Evolutionary conservation across 805 yeast species (phyloP).

Genomic region (Wickerhamiella hasegawae): DNA sequence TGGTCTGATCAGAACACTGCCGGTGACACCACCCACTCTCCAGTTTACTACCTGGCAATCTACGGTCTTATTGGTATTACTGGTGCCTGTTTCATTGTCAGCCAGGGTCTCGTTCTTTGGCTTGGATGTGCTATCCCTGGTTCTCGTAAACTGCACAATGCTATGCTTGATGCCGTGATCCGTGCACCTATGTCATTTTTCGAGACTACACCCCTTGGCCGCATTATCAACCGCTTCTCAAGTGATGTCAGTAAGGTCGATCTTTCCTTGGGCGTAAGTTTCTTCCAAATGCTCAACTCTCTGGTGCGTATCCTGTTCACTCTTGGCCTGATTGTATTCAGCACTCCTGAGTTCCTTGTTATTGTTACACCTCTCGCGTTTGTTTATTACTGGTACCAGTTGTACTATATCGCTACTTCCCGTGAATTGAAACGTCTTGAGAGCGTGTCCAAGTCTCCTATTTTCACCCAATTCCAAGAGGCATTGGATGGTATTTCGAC

Average conservation of each 20-base stretch:
- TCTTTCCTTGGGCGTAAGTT: slow-evolving; percentile 34
- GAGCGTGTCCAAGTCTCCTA: slow-evolving; percentile 56
- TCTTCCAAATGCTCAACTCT: slow-evolving; percentile 24
- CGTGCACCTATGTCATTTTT: slow-evolving; percentile 91
- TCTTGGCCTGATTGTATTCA: slow-evolving; percentile 59
- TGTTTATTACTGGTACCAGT: slow-evolving; percentile 55
- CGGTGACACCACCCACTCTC: slow-evolving; percentile 52
- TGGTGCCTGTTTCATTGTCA: slow-evolving; percentile 36
- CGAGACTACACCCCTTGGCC: slow-evolving; percentile 89
- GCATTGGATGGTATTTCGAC: slow-evolving; percentile 64
- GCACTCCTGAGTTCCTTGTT: slow-evolving; percentile 76
- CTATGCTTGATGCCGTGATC: slow-evolving; percentile 57
- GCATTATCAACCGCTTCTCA: slow-evolving; percentile 79
- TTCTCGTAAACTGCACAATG: slow-evolving; percentile 51
- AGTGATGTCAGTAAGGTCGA: slow-evolving; percentile 82
- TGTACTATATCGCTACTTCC: slow-evolving; percentile 49
- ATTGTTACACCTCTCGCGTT: slow-evolving; percentile 52
- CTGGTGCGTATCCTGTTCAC: slow-evolving; percentile 36
- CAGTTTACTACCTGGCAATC: slow-evolving; percentile 54
- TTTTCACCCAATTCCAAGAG: slow-evolving; percentile 71
- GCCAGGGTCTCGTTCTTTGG: slow-evolving; percentile 39
- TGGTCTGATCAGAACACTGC: slow-evolving; percentile 81
- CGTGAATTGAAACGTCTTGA: slow-evolving; percentile 67
- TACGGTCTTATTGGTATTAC: slow-evolving; percentile 59
- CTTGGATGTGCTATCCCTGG: slow-evolving; percentile 45